phyloP scores from a whole-genome alignment of 352 stramenopile species.

The Phytophthora hybrid region DNA sequence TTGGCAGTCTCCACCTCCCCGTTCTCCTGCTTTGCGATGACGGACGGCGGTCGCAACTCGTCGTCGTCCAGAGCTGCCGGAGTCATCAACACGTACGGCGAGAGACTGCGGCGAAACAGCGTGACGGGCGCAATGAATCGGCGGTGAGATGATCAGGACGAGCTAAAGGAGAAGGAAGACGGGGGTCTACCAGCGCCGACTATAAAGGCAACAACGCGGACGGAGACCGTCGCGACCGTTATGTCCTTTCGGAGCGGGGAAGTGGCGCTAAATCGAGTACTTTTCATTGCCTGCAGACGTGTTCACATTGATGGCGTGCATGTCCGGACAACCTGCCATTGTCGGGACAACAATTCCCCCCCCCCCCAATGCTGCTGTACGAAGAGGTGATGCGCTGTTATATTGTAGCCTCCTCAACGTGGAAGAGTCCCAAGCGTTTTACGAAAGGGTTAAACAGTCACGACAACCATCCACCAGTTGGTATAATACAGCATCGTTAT shows the following conservation, averaged over 20 bases:
- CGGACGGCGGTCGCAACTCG: constrained; percentile 27
- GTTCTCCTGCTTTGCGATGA: constrained; percentile 7
- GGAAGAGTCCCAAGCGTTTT: too few species aligned
- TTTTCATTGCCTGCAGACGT: neutral
- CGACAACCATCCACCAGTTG: too few species aligned
- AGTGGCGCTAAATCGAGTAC: neutral
- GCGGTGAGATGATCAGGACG: neutral
- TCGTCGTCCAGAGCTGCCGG: constrained; percentile 30
- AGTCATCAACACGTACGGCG: constrained; percentile 37
- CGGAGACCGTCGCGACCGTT: neutral
- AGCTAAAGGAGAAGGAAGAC: constrained; percentile 4
- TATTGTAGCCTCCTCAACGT: too few species aligned
- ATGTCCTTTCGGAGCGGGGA: neutral
- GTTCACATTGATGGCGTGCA: too few species aligned
- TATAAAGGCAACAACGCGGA: constrained; percentile 4
- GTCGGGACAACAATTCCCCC: too few species aligned
- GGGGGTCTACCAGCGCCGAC: neutral
- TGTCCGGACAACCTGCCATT: too few species aligned
- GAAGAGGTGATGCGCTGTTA: too few species aligned
- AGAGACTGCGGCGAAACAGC: constrained; percentile 33
- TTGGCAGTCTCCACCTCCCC: neutral
- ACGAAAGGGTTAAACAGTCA: too few species aligned
- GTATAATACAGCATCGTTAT: too few species aligned
- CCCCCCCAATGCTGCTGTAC: too few species aligned
- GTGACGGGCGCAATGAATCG: constrained; percentile 11